These are phyloP conservation scores for Aspergillus calidoustus DNA, from an alignment of 2,329 filamentous ascomycete species.

Conservation along the genomic window DNA sequence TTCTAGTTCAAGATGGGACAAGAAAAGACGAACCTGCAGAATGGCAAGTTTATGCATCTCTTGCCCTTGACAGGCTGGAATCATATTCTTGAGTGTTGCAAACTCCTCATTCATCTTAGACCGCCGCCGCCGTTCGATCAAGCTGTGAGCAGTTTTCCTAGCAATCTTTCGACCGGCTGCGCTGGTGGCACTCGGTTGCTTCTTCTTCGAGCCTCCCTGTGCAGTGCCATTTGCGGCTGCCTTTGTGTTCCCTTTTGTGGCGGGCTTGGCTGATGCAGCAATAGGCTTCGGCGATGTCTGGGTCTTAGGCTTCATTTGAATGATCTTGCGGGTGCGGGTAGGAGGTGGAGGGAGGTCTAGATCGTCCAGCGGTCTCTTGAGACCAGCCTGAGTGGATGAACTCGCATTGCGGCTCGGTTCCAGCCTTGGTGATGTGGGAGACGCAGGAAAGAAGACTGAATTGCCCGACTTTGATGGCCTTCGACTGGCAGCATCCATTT, in stretches of 20 bases:
- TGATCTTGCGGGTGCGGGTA: slow-evolving; percentile 91
- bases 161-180: slow-evolving; percentile 93
- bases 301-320: slow-evolving; percentile 85
- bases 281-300: slow-evolving; percentile 52
- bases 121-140: slow-evolving; percentile 86
- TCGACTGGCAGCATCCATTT: slow-evolving; percentile 27
- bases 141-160: slow-evolving; percentile 91
- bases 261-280: slow-evolving; percentile 27
- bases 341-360: slow-evolving; percentile 91
- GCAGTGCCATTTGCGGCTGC: slow-evolving; percentile 24
- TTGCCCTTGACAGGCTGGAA: slow-evolving; percentile 87
- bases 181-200: slow-evolving; percentile 74
- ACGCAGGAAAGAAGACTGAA: slow-evolving; percentile 35
- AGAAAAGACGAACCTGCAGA: slow-evolving; percentile 69
- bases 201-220: slow-evolving; percentile 66
- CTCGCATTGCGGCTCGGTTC: slow-evolving; percentile 28
- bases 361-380: slow-evolving; percentile 48
- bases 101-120: slow-evolving; percentile 99
- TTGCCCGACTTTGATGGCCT: slow-evolving; percentile 37
- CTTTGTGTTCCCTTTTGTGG: slow-evolving; percentile 34
- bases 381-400: slow-evolving; percentile 35
- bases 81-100: slow-evolving; percentile 88
- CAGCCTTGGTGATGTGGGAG: slow-evolving; percentile 40
- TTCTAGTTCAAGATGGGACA: slow-evolving; percentile 2
- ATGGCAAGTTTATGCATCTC: slow-evolving; percentile 99